phyloP scores from a whole-genome alignment of 208 protist species.

The Leishmania guyanensis region DNA sequence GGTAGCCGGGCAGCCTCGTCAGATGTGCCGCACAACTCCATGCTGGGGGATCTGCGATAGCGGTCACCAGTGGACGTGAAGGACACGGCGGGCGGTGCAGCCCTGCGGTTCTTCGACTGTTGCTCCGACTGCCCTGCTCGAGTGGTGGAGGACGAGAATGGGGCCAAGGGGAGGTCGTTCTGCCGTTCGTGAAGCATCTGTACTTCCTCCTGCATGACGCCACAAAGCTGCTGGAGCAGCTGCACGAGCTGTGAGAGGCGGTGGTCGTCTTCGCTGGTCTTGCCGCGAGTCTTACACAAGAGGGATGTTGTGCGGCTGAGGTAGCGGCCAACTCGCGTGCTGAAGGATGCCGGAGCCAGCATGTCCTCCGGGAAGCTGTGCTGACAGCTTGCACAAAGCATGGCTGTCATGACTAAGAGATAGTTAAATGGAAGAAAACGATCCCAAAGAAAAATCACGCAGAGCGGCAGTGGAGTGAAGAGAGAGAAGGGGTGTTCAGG shows the following conservation, averaged over 20 bases:
- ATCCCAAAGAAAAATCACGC: neutral
- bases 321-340: slow-evolving; percentile 61
- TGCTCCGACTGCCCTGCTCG: neutral
- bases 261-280: slow-evolving; percentile 51
- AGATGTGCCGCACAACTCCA: slow-evolving; percentile 7
- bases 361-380: slow-evolving; percentile 67
- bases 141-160: slow-evolving; percentile 3
- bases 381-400: slow-evolving; percentile 80
- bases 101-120: neutral
- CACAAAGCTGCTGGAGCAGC: slow-evolving; percentile 68
- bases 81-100: neutral
- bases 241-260: slow-evolving; percentile 41
- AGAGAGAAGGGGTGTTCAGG: neutral
- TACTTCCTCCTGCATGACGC: slow-evolving; percentile 72
- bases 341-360: slow-evolving; percentile 66
- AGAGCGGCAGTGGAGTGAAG: neutral
- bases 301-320: slow-evolving; percentile 51
- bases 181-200: slow-evolving; percentile 36
- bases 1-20: slow-evolving; percentile 7
- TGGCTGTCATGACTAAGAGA: slow-evolving; percentile 36
- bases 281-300: slow-evolving; percentile 41
- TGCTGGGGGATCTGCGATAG: neutral
- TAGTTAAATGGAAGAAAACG: neutral
- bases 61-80: neutral
- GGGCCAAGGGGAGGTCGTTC: slow-evolving; percentile 2